Conservation (phyloP, 23 red algal species). For the Pyropia haitanensis region DNA sequence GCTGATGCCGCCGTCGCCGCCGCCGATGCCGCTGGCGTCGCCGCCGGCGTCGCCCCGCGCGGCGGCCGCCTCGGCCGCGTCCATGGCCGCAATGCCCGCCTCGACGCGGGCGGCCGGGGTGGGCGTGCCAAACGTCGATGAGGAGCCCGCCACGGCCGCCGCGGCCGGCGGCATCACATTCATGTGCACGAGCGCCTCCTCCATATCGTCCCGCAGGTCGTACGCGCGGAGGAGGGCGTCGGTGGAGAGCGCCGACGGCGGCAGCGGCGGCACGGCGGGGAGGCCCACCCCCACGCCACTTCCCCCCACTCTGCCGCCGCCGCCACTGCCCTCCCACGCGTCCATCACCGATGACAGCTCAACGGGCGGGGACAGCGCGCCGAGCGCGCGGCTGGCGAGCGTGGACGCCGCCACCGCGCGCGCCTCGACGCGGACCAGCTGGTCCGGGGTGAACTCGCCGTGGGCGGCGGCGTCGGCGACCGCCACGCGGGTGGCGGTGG, state of each 20-base stretch:
- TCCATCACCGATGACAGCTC: neutral
- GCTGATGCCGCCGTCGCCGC: too few species aligned
- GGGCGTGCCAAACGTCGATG: conserved; percentile 18
- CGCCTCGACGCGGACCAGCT: conserved; percentile 25
- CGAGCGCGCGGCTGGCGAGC: conserved; percentile 17
- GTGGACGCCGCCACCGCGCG: conserved; percentile 16
- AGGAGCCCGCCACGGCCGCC: conserved; percentile 26
- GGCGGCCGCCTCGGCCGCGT: neutral
- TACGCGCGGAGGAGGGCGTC: conserved; percentile 23
- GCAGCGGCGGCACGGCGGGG: conserved; percentile 17
- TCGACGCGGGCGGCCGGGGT: conserved; percentile 3
- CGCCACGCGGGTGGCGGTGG: conserved; percentile 8
- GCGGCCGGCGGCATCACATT: conserved; percentile 25
- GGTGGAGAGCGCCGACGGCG: conserved; percentile 28
- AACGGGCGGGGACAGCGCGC: neutral
- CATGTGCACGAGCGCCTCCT: conserved; percentile 36
- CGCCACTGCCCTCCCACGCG: conserved; percentile 27
- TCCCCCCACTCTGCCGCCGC: conserved; percentile 24
- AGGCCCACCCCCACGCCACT: neutral
- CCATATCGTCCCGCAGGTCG: conserved; percentile 36
- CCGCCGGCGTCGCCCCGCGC: neutral
- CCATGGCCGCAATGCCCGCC: conserved; percentile 1
- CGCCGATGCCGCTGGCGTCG: neutral
- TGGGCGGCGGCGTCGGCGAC: conserved; percentile 11
- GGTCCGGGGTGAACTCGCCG: conserved; percentile 17